Base-by-base conservation (phyloP, 1,284 basidiomycete species). In the Tetrapyrgos nigripes region DNA sequence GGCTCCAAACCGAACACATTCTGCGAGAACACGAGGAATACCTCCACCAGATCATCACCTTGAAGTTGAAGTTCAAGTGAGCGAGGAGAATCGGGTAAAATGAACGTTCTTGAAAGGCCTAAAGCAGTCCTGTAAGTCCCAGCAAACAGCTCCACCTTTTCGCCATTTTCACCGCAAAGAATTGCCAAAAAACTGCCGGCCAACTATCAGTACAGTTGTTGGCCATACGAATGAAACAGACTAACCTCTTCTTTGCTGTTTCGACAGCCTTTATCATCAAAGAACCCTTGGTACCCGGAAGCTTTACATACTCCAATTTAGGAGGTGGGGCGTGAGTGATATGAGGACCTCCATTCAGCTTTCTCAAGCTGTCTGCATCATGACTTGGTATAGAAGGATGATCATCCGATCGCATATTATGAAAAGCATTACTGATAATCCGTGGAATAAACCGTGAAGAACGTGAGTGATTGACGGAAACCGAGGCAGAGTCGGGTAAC, bases 1-100 rank as follows among this genome's bases (percentile, higher is more conserved):
- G 93, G 93, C 70, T 95, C 93, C 29, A 95, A 74, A 10, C 93
- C 93, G 68, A 95, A 95, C 19, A 95, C 90, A 65, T 93, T 94
- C 69, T 94, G 92, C 3, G 88, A 85, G 70, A 95, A 95, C 3
- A 95, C 89, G 24, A 95, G 79, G 72, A 93, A 93, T 10, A 94
- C 88, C 70, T 95, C 93, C 3, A 94, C 92, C 2, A 95, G 82
- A 66, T 95, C 93, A 68, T 95, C 93, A 10, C 93, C 93, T 73
- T 95, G 93, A n/a, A 95, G 77, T 70, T 95, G 91, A 31, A 95
- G 79, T 72, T 94, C 93, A 53, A 95, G 76, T 4, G 90, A 91
- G 45, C 90, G 84, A 10, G 93, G 93, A 19, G 92, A 93, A 69
- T 95, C 93, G 0, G 93, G 93, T 26, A 95, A 78, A 62, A 95